Base-by-base conservation (phyloP, 306 rosid species). In the Ormosia emarginata region DNA sequence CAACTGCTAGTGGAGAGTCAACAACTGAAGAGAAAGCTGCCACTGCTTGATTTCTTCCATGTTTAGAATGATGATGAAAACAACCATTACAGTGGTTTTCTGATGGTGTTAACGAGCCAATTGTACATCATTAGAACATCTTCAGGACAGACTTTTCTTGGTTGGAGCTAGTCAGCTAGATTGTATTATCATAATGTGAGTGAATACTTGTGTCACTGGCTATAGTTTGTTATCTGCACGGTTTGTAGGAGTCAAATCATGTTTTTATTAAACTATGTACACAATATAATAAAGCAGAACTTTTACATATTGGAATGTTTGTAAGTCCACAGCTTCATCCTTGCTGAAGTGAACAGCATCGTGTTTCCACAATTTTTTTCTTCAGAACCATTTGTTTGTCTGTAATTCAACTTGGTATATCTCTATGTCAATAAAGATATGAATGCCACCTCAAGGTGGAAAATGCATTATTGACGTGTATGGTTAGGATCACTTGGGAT, bases 1-100 rank as follows among this genome's bases (percentile, higher is more conserved):
- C 84, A 10, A 15, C 43, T 10, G 79, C 81, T 24, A 39, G 49
- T 37, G 57, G 84, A 77, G 71, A 61, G 52, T 77, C 84, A 65
- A 17, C 78, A 62, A 34, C 88, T 14, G 70, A 57, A 46, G 88
- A 73, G 64, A 83, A 86, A 82, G 70, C 90, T 39, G 57, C 78
- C 13, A 63, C 79, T 30, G 88, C 83, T 29, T 87, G 86, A 91
- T 43, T 49, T 75, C 59, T 77, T 67, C 57, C 56, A 3, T 41
- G n/a, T 29, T 18, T 68, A 37, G 30, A 62, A 59, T 58, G 61
- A 80, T 68, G 86, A 68, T 79, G 80, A 79, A 77, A 43, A 77
- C 69, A 62, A 66, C 40, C 56, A 14, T 30, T 53, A 9, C 44
- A 37, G 7, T 74, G 75, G 18, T 41, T 40, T 68, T 56, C 37